Evolutionary conservation across 371 early-diverging fungal genomes (phyloP).

Genomic region (Batrachochytrium dendrobatidis): DNA sequence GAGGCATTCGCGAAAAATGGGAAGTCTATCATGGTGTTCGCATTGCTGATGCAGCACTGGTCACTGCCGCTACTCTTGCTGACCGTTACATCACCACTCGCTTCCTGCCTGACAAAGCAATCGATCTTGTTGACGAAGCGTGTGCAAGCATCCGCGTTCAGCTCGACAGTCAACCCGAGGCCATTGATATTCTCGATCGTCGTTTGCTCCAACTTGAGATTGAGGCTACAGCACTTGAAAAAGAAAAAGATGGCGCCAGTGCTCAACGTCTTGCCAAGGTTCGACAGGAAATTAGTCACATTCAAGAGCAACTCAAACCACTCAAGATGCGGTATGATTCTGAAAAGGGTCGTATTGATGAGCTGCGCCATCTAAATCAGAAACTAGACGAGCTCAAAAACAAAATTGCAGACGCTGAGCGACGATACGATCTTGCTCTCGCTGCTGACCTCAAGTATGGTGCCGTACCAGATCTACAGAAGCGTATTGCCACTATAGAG

Average conservation of each 20-base stretch:
- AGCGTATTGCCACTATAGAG: slow-evolving; percentile 44
- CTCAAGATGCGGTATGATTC: slow-evolving; percentile 76
- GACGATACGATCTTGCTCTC: slow-evolving; percentile 60
- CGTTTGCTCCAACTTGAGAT: slow-evolving; percentile 84
- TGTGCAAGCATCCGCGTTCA: slow-evolving; percentile 92
- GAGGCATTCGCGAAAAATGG: slow-evolving; percentile 68
- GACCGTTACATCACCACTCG: slow-evolving; percentile 73
- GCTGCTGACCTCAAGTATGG: slow-evolving; percentile 64
- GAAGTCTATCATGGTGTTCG: slow-evolving; percentile 70
- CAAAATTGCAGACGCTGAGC: slow-evolving; percentile 76
- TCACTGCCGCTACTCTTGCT: slow-evolving; percentile 68
- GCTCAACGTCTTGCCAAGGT: slow-evolving; percentile 70
- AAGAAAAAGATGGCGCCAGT: slow-evolving; percentile 78
- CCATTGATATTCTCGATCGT: slow-evolving; percentile 89
- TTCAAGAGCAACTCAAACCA: slow-evolving; percentile 81
- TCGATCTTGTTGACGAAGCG: slow-evolving; percentile 86
- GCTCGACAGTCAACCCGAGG: slow-evolving; percentile 91
- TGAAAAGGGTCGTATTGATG: slow-evolving; percentile 77
- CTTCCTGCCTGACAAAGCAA: slow-evolving; percentile 80
- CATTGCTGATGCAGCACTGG: slow-evolving; percentile 67
- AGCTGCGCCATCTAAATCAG: slow-evolving; percentile 75
- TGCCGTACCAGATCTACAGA: slow-evolving; percentile 65
- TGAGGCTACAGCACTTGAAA: slow-evolving; percentile 85
- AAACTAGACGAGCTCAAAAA: slow-evolving; percentile 80
- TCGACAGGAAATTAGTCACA: slow-evolving; percentile 70